Evolutionary conservation across 257 asterid species (phyloP), one percentile per base, ranked within the genome.

Genomic region (Asclepias syriaca): DNA sequence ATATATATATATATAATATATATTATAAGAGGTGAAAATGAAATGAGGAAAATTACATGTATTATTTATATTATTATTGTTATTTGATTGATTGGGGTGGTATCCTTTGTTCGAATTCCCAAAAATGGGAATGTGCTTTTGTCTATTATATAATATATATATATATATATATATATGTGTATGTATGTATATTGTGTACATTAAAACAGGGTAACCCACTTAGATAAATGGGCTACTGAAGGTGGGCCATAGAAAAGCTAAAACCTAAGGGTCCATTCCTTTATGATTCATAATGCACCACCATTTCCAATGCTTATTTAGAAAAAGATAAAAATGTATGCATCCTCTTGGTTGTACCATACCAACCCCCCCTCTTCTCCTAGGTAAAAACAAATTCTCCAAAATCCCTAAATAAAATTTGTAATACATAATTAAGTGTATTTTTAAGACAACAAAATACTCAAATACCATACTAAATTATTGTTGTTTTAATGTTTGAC

Each of bases 201-300:
- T 5, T 29, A 32, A 40, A 40, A 32, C 46, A 60, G 45, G 46
- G 45, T 1, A 5, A 32, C 21, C 66, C 66, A 60, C 45, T 60
- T 43, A 2, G 5, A 32, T 5, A 43, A 29, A 59, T 59, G 43
- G 65, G 65, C 65, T 40, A 59, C 10, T 19, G 1, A 43, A 7
- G 14, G 66, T 60, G 66, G 66, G 66, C 66, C 66, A 59, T 39
- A 34, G 3, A 11, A 6, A 13, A 60, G 46, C 21, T 13, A 60
- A 60, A 2, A 19, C 48, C 12, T 43, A 14, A 24, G 21, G 21
- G 70, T 43, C 70, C 32, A 56, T 39, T 24, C 43, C 74, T 77
- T 69, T 77, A 37, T 77, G 73, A 66, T 72, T 72, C 74, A 71
- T 77, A 37, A 77, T 71, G 80, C 77, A 57, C 76, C 77, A 66